Base-by-base conservation (phyloP, 2,329 filamentous ascomycete species). In the Colletotrichum brevisporum region DNA sequence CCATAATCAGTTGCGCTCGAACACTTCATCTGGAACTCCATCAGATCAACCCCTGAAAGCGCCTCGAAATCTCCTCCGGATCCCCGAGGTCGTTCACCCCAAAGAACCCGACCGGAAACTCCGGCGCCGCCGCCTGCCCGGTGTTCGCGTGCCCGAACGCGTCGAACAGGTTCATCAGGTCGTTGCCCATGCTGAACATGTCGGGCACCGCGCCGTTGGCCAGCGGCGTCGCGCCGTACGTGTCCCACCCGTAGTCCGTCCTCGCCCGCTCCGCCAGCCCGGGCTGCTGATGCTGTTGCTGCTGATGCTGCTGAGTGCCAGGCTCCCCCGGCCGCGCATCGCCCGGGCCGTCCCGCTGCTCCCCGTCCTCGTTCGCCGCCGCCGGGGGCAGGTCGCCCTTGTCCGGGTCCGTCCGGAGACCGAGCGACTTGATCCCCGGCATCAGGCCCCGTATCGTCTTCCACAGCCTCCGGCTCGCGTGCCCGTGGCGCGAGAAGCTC, bases 151-250 rank as follows among this genome's bases (percentile, higher is more conserved):
- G 66, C 0, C 76, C 78, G 18, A 81, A 78, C 0, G 76, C 75
- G 47, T 81, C 77, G 58, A 82, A 82, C 1, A 82, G 70, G 16
- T 75, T 75, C 18, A 82, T 62, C 1, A 82, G 71, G 5, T 81
- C 78, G n/a, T 75, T 76, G 8, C 77, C 75, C 75, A 81, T 79
- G 24, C 77, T 74, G 6, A 74, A 75, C 74, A 78, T 77, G 31
- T 81, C 78, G 0, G 78, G 79, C 0, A 77, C 74, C 0, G 74
- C 71, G 18, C 65, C 54, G 21, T 50, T 53, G 3, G 62, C 41
- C 16, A 45, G 43, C 2, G 67, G 69, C 0, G 53, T 53, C 1
- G 62, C 31, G 5, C 63, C 67, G 16, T 63, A 57, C 4, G 31
- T 31, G 10, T 66, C 61, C 66, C 66, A 66, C 10, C 50, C 39